Conservation (phyloP, 345 rosid species). For the Conringia planisiliqua region DNA sequence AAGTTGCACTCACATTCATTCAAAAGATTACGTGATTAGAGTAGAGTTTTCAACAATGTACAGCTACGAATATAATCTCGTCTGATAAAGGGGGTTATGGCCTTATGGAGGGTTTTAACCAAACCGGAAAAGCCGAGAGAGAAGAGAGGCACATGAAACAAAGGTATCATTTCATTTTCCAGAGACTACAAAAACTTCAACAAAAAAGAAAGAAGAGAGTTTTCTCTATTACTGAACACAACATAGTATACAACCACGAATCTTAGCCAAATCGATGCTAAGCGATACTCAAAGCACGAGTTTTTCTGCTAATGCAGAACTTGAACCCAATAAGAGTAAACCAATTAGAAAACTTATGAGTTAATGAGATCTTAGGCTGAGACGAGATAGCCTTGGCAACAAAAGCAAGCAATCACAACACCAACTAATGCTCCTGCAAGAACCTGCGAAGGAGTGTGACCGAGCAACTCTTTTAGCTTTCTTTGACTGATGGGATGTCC, state of each 20-base stretch:
- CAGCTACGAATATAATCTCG: no score
- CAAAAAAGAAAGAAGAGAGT: not conserved
- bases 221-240: slow-evolving; percentile 18
- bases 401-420: slow-evolving; percentile 62
- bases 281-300: not conserved
- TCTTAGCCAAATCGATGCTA: slow-evolving; percentile 9
- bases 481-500: slow-evolving; percentile 92
- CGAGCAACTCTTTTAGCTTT: slow-evolving; percentile 90
- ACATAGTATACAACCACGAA: slow-evolving; percentile 21
- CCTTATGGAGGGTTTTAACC: no score
- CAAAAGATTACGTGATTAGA: no score
- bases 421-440: slow-evolving; percentile 86
- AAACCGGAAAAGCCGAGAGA: not conserved
- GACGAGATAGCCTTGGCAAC: slow-evolving; percentile 61
- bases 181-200: not conserved
- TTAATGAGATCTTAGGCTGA: slow-evolving; percentile 38
- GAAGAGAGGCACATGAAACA: not conserved
- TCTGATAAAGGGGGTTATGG: no score
- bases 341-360: slow-evolving; percentile 3
- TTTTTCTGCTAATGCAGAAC: slow-evolving; percentile 1
- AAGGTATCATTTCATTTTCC: not conserved
- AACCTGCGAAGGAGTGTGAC: slow-evolving; percentile 91
- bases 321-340: not conserved
- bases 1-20: no score
- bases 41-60: no score